Evolutionary conservation across 768 basidiomycete species (phyloP).

Genomic region (Dioszegia crocea): DNA sequence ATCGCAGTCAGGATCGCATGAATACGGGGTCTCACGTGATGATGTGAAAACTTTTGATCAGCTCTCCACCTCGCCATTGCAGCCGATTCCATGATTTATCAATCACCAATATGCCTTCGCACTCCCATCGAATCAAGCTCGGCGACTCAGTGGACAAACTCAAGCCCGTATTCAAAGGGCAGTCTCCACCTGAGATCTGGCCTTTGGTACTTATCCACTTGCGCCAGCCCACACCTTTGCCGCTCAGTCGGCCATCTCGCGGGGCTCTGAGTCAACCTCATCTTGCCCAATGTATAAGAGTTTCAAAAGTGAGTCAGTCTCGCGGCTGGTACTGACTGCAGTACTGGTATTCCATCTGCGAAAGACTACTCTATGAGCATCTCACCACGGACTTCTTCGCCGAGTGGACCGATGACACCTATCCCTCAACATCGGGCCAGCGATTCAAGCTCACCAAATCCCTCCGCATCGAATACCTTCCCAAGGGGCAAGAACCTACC

Average conservation of each 20-base stretch:
- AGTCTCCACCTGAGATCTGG: background rate
- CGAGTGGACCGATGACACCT: background rate
- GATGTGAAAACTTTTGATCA: too few relatives aligned
- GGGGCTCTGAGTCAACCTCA: background rate
- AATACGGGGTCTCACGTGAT: too few relatives aligned
- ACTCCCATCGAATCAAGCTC: too few relatives aligned
- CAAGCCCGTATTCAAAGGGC: background rate
- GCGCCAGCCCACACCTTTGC: background rate
- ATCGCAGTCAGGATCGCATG: too few relatives aligned
- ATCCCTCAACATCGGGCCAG: background rate
- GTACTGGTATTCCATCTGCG: background rate
- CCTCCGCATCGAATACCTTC: background rate
- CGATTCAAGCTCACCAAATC: background rate
- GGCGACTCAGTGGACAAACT: too few relatives aligned
- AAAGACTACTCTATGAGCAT: background rate
- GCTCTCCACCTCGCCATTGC: too few relatives aligned
- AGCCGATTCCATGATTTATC: too few relatives aligned
- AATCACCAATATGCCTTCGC: too few relatives aligned
- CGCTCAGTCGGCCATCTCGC: background rate
- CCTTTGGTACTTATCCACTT: background rate
- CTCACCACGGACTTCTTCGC: background rate
- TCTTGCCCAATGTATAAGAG: background rate
- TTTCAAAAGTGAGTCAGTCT: background rate
- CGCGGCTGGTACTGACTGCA: background rate
- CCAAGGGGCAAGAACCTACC: background rate